These are phyloP conservation scores for Tilletia walkeri DNA, from an alignment of 1,284 basidiomycete genomes.

Conservation along the genomic window DNA sequence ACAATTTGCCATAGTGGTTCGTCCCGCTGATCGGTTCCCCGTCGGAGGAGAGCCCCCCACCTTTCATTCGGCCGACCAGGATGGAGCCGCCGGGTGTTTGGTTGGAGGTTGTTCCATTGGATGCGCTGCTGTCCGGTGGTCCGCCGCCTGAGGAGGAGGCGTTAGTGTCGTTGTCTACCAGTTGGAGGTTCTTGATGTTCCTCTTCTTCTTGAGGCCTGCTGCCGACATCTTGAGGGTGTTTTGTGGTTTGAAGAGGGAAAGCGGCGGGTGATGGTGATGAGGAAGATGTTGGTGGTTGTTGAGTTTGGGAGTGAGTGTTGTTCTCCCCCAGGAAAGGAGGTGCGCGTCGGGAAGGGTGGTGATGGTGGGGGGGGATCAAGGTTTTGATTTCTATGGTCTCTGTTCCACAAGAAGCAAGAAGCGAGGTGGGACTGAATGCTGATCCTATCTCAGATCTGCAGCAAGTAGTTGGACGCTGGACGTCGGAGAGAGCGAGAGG, in stretches of 20 bases:
- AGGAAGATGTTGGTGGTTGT: not conserved
- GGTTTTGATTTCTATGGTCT: not conserved
- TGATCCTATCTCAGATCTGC: too few relatives aligned
- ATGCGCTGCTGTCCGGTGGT: not conserved
- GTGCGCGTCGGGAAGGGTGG: not conserved
- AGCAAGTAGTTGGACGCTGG: too few relatives aligned
- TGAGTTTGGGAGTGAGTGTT: too few relatives aligned
- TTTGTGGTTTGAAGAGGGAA: not conserved
- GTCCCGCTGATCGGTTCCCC: conserved; percentile 33
- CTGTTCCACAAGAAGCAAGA: too few relatives aligned
- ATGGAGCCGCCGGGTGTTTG: conserved; percentile 27
- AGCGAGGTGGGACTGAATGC: too few relatives aligned
- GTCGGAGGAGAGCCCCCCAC: conserved; percentile 11
- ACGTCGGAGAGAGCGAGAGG: too few relatives aligned
- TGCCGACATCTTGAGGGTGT: not conserved
- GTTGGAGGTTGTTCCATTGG: not conserved
- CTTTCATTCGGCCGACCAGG: conserved; percentile 18
- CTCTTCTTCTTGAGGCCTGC: conserved; percentile 45
- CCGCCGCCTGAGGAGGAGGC: not conserved
- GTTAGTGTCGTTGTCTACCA: conserved; percentile 26
- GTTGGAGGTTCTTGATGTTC: conserved; percentile 53
- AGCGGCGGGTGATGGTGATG: not conserved
- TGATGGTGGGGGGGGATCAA: not conserved
- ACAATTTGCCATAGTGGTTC: conserved; percentile 45
- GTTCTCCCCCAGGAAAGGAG: not conserved